phyloP scores from a whole-genome alignment of 805 yeast species.

The Hyphopichia homilentoma region DNA sequence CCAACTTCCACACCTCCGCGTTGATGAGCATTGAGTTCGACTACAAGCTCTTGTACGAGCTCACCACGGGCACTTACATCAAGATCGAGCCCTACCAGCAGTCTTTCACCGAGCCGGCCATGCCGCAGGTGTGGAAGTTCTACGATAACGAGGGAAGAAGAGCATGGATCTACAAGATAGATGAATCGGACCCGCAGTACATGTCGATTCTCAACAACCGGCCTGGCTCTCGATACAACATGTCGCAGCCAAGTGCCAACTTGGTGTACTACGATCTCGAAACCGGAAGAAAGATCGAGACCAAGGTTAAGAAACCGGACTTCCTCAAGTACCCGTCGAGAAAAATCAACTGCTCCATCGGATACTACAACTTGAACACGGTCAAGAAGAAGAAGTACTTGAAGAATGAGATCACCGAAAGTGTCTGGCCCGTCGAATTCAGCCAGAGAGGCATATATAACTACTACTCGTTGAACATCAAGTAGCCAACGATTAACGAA shows the following conservation, averaged over 20 bases:
- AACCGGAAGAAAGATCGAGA: slow-evolving; percentile 58
- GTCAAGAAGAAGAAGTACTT: slow-evolving; percentile 29
- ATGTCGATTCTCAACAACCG: slow-evolving; percentile 19
- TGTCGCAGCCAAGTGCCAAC: slow-evolving; percentile 25
- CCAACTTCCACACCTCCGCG: slow-evolving; percentile 20
- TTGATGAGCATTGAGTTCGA: slow-evolving; percentile 66
- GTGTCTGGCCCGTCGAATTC: slow-evolving; percentile 51
- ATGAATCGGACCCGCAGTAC: slow-evolving; percentile 27
- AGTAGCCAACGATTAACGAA: slow-evolving; percentile 12
- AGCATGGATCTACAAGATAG: slow-evolving; percentile 67
- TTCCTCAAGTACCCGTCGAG: slow-evolving; percentile 52
- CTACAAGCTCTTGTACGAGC: slow-evolving; percentile 49
- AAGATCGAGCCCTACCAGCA: slow-evolving; percentile 27
- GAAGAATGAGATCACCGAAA: slow-evolving; percentile 25
- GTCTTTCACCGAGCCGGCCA: slow-evolving; percentile 22
- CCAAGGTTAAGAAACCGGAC: slow-evolving; percentile 41
- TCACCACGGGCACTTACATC: slow-evolving; percentile 36
- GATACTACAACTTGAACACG: slow-evolving; percentile 40
- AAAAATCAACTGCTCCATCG: slow-evolving; percentile 53
- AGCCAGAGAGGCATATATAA: slow-evolving; percentile 53
- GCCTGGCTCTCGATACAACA: slow-evolving; percentile 6
- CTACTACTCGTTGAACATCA: slow-evolving; percentile 53
- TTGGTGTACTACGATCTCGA: slow-evolving; percentile 58
- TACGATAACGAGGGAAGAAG: slow-evolving; percentile 70
- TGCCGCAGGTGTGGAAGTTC: slow-evolving; percentile 45